Conservation (phyloP, 768 basidiomycete genomes). For the Lentinula detonsa region DNA sequence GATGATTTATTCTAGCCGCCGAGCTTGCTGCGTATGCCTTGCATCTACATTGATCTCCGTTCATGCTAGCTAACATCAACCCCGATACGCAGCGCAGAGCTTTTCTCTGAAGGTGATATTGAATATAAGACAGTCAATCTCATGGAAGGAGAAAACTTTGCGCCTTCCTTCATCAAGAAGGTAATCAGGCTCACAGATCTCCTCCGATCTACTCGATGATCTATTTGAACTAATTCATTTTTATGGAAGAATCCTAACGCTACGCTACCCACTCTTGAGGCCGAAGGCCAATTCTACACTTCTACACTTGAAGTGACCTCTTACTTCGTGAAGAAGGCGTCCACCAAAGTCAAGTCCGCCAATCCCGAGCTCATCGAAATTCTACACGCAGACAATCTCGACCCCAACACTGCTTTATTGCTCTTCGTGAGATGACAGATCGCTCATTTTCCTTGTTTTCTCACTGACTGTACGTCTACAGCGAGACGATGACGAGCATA, state of each 20-base stretch:
- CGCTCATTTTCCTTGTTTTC: neutral
- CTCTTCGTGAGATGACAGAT: constrained; percentile 25
- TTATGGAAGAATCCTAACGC: constrained; percentile 34
- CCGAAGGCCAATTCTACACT: constrained; percentile 28
- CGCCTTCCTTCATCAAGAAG: constrained; percentile 37
- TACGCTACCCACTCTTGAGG: constrained; percentile 36
- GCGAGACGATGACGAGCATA: constrained; percentile 1
- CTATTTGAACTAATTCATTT: neutral
- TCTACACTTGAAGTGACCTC: constrained; percentile 34
- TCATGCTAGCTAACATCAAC: neutral
- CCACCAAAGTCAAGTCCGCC: constrained; percentile 26
- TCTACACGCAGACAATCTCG: constrained; percentile 38
- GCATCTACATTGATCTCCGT: neutral
- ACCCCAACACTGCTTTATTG: constrained; percentile 47
- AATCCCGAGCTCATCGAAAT: constrained; percentile 21
- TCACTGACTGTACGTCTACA: neutral
- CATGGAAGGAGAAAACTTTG: constrained; percentile 41
- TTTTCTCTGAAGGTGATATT: constrained; percentile 29
- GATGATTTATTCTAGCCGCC: constrained; percentile 6
- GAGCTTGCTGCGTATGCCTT: constrained; percentile 18
- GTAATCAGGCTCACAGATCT: constrained; percentile 13
- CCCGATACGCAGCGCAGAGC: constrained; percentile 28
- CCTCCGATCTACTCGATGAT: neutral
- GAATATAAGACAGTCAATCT: constrained; percentile 33
- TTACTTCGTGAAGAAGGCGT: constrained; percentile 34